phyloP scores from a whole-genome alignment of 1,284 basidiomycete genomes.

The Marasmius fiardii region DNA sequence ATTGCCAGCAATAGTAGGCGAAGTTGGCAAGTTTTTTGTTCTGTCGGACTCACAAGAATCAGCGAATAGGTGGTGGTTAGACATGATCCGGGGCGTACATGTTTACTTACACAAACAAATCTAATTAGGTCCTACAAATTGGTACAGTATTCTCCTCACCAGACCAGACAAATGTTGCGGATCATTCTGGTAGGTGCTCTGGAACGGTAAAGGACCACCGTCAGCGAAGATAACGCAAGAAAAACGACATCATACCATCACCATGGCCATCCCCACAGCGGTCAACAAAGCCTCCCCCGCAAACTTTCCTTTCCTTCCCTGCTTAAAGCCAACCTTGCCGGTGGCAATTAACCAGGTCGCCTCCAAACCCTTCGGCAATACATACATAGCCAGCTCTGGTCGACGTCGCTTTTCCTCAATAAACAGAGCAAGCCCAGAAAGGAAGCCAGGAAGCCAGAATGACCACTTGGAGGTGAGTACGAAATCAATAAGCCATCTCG shows the following conservation, averaged over 20 bases:
- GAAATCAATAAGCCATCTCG: constrained; percentile 46
- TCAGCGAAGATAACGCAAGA: neutral
- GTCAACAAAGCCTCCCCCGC: constrained; percentile 51
- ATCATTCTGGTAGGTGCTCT: constrained; percentile 64
- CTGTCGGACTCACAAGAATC: no score
- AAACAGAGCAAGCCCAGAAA: constrained; percentile 78
- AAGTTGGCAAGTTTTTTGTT: no score
- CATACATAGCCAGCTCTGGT: constrained; percentile 92
- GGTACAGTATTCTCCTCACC: constrained; percentile 85
- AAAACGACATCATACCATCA: constrained; percentile 64
- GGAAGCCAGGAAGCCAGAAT: constrained; percentile 78
- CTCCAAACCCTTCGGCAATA: constrained; percentile 89
- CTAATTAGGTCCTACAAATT: constrained; percentile 86
- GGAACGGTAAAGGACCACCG: constrained; percentile 9
- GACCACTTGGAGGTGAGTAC: constrained; percentile 66
- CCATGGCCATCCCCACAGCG: constrained; percentile 85
- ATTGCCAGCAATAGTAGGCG: no score
- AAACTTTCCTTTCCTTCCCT: constrained; percentile 53
- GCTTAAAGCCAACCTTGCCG: constrained; percentile 72
- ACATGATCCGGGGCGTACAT: no score
- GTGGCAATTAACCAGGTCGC: constrained; percentile 82
- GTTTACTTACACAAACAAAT: neutral
- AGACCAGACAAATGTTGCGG: constrained; percentile 87
- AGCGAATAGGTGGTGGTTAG: no score
- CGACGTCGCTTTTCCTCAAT: constrained; percentile 84